phyloP scores from a whole-genome alignment of 306 rosid genomes.

The Medicago arabica region DNA sequence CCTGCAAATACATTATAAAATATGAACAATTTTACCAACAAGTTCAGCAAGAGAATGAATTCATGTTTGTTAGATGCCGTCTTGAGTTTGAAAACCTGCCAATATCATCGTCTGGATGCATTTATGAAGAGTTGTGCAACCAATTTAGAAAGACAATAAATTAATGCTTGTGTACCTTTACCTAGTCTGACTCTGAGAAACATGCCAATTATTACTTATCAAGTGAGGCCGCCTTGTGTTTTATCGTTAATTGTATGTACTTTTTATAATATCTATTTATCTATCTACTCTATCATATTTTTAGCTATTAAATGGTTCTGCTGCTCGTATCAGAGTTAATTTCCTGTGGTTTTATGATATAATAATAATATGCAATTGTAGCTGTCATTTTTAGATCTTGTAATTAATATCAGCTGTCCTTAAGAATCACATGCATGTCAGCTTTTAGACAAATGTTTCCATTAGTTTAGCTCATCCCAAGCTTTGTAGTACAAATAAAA shows the following conservation, averaged over 20 bases:
- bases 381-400: constrained; percentile 16
- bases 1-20: constrained; percentile 23
- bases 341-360: constrained; percentile 22
- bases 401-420: constrained; percentile 18
- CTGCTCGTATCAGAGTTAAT: constrained; percentile 22
- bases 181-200: not conserved
- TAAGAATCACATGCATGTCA: constrained; percentile 3
- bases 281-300: constrained; percentile 8
- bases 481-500: constrained; percentile 30
- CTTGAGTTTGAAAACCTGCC: constrained; percentile 15
- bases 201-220: constrained; percentile 15
- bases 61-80: constrained; percentile 9
- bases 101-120: constrained; percentile 3
- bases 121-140: constrained; percentile 1
- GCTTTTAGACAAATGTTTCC: constrained; percentile 13
- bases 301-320: constrained; percentile 1
- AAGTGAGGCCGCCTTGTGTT: not conserved
- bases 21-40: not conserved
- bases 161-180: constrained; percentile 7
- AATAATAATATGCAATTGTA: not conserved
- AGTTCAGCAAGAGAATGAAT: constrained; percentile 4
- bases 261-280: not conserved
- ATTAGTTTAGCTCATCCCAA: not conserved
- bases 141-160: not conserved
- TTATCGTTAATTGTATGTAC: not conserved